These are phyloP conservation scores for Verbascum thapsus DNA, from an alignment of 257 asterid species.

Conservation along the genomic window DNA sequence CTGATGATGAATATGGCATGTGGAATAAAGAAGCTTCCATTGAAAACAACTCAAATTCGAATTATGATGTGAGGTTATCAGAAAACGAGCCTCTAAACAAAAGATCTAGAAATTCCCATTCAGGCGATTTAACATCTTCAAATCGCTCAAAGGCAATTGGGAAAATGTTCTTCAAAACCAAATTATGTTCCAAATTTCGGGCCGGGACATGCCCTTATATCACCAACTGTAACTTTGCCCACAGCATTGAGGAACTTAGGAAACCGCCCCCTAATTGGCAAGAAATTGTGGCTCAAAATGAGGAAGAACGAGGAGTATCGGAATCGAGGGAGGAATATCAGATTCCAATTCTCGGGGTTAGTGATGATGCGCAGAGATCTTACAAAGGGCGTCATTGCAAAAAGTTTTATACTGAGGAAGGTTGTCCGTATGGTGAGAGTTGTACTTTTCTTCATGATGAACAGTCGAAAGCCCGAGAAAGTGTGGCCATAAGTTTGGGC, in stretches of 20 bases:
- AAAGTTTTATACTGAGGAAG: slow-evolving; percentile 78
- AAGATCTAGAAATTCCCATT: slow-evolving; percentile 51
- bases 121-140: slow-evolving; percentile 45
- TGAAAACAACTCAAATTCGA: slow-evolving; percentile 46
- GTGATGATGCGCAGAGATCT: slow-evolving; percentile 70
- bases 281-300: slow-evolving; percentile 72
- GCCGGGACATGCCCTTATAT: slow-evolving; percentile 76
- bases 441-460: slow-evolving; percentile 84
- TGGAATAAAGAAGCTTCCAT: slow-evolving; percentile 58
- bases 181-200: slow-evolving; percentile 73
- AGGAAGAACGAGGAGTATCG: slow-evolving; percentile 49
- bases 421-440: slow-evolving; percentile 84
- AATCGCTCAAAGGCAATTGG: slow-evolving; percentile 68
- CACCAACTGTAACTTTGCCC: slow-evolving; percentile 80
- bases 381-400: slow-evolving; percentile 78
- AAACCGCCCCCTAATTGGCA: slow-evolving; percentile 88
- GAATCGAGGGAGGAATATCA: slow-evolving; percentile 72
- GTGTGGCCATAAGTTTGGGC: slow-evolving; percentile 76
- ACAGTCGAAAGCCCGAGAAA: slow-evolving; percentile 70
- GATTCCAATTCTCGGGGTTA: slow-evolving; percentile 67
- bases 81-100: slow-evolving; percentile 63
- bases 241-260: slow-evolving; percentile 56
- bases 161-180: slow-evolving; percentile 76
- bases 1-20: slow-evolving; percentile 65
- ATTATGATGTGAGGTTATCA: slow-evolving; percentile 52